Base-by-base conservation (phyloP, 129 eudicot genomes). In the Flaveria ramosissima region DNA sequence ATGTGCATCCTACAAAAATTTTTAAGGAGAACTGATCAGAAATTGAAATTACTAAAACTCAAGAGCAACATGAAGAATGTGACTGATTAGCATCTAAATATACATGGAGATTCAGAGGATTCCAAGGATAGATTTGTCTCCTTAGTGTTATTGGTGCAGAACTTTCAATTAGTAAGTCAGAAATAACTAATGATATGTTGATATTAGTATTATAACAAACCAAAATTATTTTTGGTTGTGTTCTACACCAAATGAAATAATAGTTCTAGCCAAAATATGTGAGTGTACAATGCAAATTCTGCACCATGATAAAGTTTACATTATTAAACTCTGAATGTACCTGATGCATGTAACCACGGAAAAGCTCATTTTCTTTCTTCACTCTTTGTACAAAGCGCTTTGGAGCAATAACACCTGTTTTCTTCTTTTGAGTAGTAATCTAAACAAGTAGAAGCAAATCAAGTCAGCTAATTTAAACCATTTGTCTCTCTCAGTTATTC, bases 321-420 rank as follows among this genome's bases (percentile, higher is more conserved):
- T 5, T 47, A 78, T 41, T 30, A 53, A 19, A 19, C 15, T 19
- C 7, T 17, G 74, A 82, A 78, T 69, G 75, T 78, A 93, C 97
- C 97, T 90, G 96, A 85, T 90, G 98, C 96, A 91, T 91, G 82
- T 88, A 90, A 23, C 97, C 92, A 53, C 97, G 88, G 76, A 93
- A 93, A 60, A 83, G 82, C 73, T 93, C 98, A 80, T 93, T 90
- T 73, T 93, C 85, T 83, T 90, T 93, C 86, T 89, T 85, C 75
- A 90, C 89, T 84, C 97, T 83, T 79, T 90, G 98, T 51, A 56
- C 63, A 20, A 56, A 56, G 30, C 63, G 63, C 63, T 88, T 93
- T 46, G 97, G 98, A 83, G 98, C 96, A 80, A 93, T 77, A 55
- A 93, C 97, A 73, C 98, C 97, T 45, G 98, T 93, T 90, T 93